Percentiles rank a stretch among this genome's conserved stretches.
These are phyloP conservation scores for Microdochium trichocladiopsis DNA, from an alignment of 2,329 filamentous ascomycete species.

Conservation along the genomic window DNA sequence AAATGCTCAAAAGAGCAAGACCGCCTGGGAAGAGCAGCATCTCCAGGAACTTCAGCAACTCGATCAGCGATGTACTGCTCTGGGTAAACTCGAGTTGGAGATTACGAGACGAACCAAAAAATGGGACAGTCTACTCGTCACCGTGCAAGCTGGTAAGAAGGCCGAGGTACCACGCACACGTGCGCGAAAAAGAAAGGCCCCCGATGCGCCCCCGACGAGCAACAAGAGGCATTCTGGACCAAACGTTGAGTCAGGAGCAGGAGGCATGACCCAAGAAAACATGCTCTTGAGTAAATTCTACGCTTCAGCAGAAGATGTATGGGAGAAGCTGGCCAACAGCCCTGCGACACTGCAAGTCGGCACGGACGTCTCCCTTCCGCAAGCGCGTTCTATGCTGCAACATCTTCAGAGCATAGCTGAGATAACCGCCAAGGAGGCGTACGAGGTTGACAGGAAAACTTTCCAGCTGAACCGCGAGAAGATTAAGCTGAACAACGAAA, in stretches of 20 bases:
- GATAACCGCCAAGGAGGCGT: neutral
- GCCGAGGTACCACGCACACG: neutral
- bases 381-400: neutral
- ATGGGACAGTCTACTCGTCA: conserved; percentile 5
- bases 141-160: neutral
- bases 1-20: neutral
- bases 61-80: neutral
- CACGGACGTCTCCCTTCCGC: neutral
- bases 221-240: neutral
- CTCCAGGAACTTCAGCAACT: neutral
- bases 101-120: conserved; percentile 8
- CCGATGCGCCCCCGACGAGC: neutral
- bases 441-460: neutral
- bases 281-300: neutral
- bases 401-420: neutral
- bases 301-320: neutral
- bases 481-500: neutral
- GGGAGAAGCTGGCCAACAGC: neutral
- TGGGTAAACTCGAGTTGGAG: conserved; percentile 8
- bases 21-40: neutral
- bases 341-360: neutral
- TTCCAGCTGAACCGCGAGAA: neutral
- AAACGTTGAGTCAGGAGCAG: neutral
- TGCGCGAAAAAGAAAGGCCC: neutral
- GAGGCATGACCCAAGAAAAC: neutral